Evolutionary conservation across 192 early-diverging fungal genomes (phyloP).

Genomic region (Chytriomyces confervae): DNA sequence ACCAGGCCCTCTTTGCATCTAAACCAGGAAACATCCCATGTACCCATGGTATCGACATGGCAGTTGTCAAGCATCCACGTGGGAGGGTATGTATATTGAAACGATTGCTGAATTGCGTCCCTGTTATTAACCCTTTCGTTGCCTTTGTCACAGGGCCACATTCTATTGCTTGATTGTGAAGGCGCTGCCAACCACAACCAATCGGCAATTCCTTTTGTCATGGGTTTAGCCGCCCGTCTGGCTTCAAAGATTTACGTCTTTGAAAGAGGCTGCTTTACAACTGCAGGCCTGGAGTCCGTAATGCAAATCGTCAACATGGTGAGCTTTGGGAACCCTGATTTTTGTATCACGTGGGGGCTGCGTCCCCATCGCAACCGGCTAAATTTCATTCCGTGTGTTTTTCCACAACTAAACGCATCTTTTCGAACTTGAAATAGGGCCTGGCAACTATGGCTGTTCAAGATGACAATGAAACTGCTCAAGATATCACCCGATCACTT

Average conservation of each 20-base stretch:
- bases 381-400: too few species aligned
- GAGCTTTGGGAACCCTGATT: not conserved
- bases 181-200: conserved; percentile 63
- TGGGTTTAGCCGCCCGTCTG: conserved; percentile 58
- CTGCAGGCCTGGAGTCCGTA: conserved; percentile 60
- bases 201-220: conserved; percentile 60
- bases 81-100: too few species aligned
- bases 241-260: conserved; percentile 57
- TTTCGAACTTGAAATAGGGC: conserved; percentile 6
- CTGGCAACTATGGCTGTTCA: conserved; percentile 27
- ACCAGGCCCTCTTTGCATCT: conserved; percentile 38
- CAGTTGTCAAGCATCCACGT: conserved; percentile 52
- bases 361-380: too few species aligned
- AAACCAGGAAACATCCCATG: conserved; percentile 59
- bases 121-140: too few species aligned
- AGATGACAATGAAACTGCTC: conserved; percentile 39
- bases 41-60: conserved; percentile 65
- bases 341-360: too few species aligned
- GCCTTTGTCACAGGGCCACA: conserved; percentile 40
- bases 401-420: too few species aligned
- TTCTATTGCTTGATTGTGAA: conserved; percentile 61
- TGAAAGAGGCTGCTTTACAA: conserved; percentile 62
- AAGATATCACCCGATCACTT: conserved; percentile 48
- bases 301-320: conserved; percentile 67
- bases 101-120: too few species aligned